Evolutionary conservation across 2,329 filamentous ascomycete genomes (phyloP), one percentile per base, ranked within the genome.

Genomic region (Lasiodiplodia sp.): DNA sequence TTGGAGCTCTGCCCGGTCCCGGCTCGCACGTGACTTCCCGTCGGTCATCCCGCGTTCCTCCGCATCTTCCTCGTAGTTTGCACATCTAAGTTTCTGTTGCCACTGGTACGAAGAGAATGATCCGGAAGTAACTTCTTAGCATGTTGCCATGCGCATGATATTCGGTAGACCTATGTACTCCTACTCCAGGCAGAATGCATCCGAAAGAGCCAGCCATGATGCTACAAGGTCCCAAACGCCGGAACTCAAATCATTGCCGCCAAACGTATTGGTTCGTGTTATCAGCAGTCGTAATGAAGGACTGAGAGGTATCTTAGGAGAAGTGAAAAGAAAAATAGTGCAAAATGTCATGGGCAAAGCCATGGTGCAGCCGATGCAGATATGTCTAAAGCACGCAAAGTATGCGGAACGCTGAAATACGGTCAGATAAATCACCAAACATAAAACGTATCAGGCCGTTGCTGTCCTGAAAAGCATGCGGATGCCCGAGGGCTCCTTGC

Each of bases 401-500:
- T 25, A 66, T 56, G 63, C 63, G 25, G 18, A 55, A 63, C 56
- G 66, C 56, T 62, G 25, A 58, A 37, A 63, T 68, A 34, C 34
- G 56, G 44, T 34, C 47, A 11, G 6, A 31, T 49, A n/a, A 58
- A 51, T 7, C 25, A 67, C 58, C 4, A 67, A 14, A 31, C 14
- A 14, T 12, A 11, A 60, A 60, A 67, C 65, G 53, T 67, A 60
- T 67, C 55, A 67, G 7, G 65, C 53, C 34, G 53, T 67, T 18
- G 65, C 53, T 25, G 53, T 38, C 37, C 52, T 67, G 58, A 84
- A 84, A n/a, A 84, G 72, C 73, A 79, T 80, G 68, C 76, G 79
- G 66, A 84, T 70, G 6, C 78, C 76, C 21, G 76, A 79, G 0
- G 80, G 81, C 69, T 82, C 79, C 74, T 83, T 84, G 53, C 71